These are phyloP conservation scores for Trypanosomatidae sp. DNA, from an alignment of 208 protist genomes.

Conservation along the genomic window DNA sequence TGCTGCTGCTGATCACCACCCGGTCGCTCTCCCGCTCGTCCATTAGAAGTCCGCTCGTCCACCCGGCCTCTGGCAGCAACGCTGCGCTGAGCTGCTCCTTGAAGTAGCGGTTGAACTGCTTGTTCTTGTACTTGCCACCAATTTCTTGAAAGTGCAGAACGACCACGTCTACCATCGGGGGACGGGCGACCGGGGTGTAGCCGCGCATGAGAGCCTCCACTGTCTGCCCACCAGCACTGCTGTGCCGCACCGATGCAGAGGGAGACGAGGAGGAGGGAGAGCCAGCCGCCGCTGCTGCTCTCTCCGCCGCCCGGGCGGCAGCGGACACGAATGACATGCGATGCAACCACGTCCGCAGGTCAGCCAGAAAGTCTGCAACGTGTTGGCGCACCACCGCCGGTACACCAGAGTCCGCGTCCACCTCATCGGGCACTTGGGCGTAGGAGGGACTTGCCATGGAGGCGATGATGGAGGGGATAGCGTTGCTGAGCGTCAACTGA, in stretches of 20 bases:
- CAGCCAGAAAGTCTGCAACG: conserved; percentile 51
- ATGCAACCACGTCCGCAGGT: conserved; percentile 59
- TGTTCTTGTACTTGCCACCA: conserved; percentile 63
- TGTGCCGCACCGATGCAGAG: not conserved
- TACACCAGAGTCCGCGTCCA: conserved; percentile 9
- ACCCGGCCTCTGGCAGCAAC: conserved; percentile 72
- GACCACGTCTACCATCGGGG: conserved; percentile 69
- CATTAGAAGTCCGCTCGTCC: conserved; percentile 78
- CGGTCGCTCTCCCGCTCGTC: conserved; percentile 31
- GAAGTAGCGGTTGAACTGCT: conserved; percentile 58
- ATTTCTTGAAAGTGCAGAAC: conserved; percentile 87
- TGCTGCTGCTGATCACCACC: conserved; percentile 13
- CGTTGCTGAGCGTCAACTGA: not conserved
- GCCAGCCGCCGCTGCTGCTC: not conserved
- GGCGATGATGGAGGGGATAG: conserved; percentile 1
- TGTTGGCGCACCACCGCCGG: conserved; percentile 15
- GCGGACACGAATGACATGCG: conserved; percentile 34
- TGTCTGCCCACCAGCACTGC: not conserved
- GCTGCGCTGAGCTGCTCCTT: conserved; percentile 28
- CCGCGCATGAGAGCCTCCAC: conserved; percentile 9
- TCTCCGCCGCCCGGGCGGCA: conserved; percentile 13
- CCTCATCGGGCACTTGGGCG: conserved; percentile 1
- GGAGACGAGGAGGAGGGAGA: not conserved
- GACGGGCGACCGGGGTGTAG: conserved; percentile 24
- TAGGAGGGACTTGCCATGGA: conserved; percentile 5